phyloP scores from a whole-genome alignment of 179 eudicot genomes.

The Silene noctiflora region DNA sequence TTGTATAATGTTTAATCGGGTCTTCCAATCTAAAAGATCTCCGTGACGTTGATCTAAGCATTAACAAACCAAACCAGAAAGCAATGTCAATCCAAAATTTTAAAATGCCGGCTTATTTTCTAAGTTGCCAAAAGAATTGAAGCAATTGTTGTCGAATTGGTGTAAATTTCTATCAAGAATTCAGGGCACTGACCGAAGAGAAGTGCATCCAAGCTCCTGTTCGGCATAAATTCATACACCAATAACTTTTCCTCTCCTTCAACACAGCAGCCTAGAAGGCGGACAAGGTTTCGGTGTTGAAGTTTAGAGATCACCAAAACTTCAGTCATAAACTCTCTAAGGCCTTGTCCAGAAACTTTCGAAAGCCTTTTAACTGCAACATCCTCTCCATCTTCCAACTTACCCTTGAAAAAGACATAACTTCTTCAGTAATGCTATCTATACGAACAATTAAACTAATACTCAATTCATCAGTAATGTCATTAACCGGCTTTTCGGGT shows the following conservation, averaged over 20 bases:
- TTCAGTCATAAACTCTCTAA: constrained; percentile 50
- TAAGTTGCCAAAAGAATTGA: too few relatives aligned
- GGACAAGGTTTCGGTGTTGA: constrained; percentile 54
- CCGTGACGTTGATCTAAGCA: constrained; percentile 10
- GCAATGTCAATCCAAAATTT: not conserved
- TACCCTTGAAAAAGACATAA: constrained; percentile 32
- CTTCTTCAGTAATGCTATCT: not conserved
- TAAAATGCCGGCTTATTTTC: too few relatives aligned
- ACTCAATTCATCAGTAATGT: too few relatives aligned
- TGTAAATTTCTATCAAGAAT: not conserved
- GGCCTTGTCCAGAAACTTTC: constrained; percentile 42
- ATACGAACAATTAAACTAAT: too few relatives aligned
- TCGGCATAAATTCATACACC: constrained; percentile 50
- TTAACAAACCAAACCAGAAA: not conserved
- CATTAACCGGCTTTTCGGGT: too few relatives aligned
- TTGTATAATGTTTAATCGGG: constrained; percentile 37
- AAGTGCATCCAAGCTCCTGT: constrained; percentile 45
- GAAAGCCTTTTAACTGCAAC: constrained; percentile 55
- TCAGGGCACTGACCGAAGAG: constrained; percentile 35
- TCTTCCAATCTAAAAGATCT: constrained; percentile 37
- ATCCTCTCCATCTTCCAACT: constrained; percentile 31
- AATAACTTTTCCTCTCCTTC: constrained; percentile 46
- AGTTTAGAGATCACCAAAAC: constrained; percentile 41
- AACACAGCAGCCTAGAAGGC: constrained; percentile 43
- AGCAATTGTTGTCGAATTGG: not conserved